Base-by-base conservation (phyloP, 805 yeast genomes). In the Candida gorgasii region DNA sequence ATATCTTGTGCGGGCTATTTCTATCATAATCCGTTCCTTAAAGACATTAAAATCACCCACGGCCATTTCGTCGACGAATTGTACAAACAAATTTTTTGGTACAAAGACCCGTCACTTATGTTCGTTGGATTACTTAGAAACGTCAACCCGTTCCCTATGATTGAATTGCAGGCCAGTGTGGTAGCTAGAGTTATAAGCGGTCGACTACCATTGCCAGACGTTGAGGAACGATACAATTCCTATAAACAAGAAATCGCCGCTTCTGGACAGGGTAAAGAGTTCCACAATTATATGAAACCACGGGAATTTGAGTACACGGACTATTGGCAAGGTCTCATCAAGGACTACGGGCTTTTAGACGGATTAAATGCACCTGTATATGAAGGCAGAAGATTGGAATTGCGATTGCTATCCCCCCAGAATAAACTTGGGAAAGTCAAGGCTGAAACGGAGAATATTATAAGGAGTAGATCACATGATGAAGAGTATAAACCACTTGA, bases 241-340 rank as follows among this genome's bases (percentile, higher is more conserved):
- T 72, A 69, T 43, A 44, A 47, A 8, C 45, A 47, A 17, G 69
- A 74, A 42, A 35, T 56, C 5, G 49, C 36, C 5, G 48, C 28
- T 16, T 56, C 56, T 39, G 70, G 69, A 1, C 23, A 30, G 8
- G 32, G 37, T 8, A 50, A 47, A 26, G 22, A 42, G 2, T 57
- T 60, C 50, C 70, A 65, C 53, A 75, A 72, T 44, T 55, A 83
- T 57, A 63, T 61, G 9, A 71, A 59, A 49, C 86, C 87, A 8
- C 62, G 62, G 35, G 93, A 85, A 50, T 79, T 76, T 1, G 76
- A 75, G 18, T 86, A 81, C 56, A 74, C 79, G 51, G 74, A 75
- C 49, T 63, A 65, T 39, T 59, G 78, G 37, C 49, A 48, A 27
- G 19, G 43, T 8, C 27, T 45, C 15, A 46, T 40, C 11, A 40